phyloP scores from a whole-genome alignment of 83 land plant species.

The Picea abies region DNA sequence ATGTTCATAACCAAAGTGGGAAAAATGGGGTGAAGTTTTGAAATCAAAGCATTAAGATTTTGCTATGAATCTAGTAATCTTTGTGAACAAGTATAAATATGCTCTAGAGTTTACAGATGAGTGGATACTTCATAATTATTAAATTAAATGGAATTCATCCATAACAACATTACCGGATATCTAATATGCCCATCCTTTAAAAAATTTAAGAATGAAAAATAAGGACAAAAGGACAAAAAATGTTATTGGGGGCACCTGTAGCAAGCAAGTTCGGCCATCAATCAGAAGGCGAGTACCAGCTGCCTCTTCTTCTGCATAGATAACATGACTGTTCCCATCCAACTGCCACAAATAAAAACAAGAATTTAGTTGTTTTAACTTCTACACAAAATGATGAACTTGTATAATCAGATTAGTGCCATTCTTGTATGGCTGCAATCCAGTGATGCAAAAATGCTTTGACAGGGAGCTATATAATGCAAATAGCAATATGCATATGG shows the following conservation, averaged over 20 bases:
- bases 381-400: background rate
- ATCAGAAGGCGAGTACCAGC: slow-evolving; percentile 99
- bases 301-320: slow-evolving; percentile 99
- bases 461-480: background rate
- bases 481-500: background rate
- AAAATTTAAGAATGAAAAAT: background rate
- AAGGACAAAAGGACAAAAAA: slow-evolving; percentile 13
- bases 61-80: background rate
- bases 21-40: no score
- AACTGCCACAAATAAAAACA: slow-evolving; percentile 45
- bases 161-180: background rate
- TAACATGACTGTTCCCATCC: slow-evolving; percentile 97
- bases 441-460: background rate
- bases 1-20: no score
- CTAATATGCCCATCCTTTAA: background rate
- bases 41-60: no score
- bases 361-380: background rate
- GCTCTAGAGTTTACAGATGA: background rate
- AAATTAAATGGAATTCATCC: background rate
- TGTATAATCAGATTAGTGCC: background rate
- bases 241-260: slow-evolving; percentile 63
- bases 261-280: slow-evolving; percentile 95
- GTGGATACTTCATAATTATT: background rate
- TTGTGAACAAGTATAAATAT: background rate
- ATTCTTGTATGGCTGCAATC: slow-evolving; percentile 1